Evolutionary conservation across 2,329 filamentous ascomycete genomes (phyloP).

Genomic region (Botryotinia globosa): DNA sequence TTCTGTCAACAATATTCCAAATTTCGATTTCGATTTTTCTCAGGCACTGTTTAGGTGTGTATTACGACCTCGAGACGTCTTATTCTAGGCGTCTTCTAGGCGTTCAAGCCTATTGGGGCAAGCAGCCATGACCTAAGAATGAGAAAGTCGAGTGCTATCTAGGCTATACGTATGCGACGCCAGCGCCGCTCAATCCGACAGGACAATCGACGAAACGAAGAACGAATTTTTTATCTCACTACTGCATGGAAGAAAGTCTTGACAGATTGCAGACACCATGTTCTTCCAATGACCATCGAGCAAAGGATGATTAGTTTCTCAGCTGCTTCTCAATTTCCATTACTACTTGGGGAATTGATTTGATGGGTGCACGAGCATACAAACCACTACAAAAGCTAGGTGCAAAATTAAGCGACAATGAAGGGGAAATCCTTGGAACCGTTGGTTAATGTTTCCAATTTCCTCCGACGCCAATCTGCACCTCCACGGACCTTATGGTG

Average conservation of each 20-base stretch:
- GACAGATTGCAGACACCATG: not conserved
- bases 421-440: slow-evolving; percentile 12
- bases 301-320: not conserved
- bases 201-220: not conserved
- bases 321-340: not conserved
- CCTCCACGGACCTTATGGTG: not conserved
- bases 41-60: not conserved
- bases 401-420: slow-evolving; percentile 12
- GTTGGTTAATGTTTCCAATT: not conserved
- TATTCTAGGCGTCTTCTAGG: slow-evolving; percentile 1
- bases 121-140: not conserved
- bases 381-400: not conserved
- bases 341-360: not conserved
- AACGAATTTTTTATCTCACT: not conserved
- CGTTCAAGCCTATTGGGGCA: not conserved
- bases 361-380: slow-evolving; percentile 6
- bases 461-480: not conserved
- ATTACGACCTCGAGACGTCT: not conserved
- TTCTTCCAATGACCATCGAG: not conserved
- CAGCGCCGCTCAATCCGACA: slow-evolving; percentile 3
- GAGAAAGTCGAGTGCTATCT: not conserved
- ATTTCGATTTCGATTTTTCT: not conserved
- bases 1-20: not conserved
- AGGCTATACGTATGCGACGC: not conserved
- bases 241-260: slow-evolving; percentile 11